Evolutionary conservation across 257 asterid species (phyloP).

Genomic region (Oldenlandia corymbosa): DNA sequence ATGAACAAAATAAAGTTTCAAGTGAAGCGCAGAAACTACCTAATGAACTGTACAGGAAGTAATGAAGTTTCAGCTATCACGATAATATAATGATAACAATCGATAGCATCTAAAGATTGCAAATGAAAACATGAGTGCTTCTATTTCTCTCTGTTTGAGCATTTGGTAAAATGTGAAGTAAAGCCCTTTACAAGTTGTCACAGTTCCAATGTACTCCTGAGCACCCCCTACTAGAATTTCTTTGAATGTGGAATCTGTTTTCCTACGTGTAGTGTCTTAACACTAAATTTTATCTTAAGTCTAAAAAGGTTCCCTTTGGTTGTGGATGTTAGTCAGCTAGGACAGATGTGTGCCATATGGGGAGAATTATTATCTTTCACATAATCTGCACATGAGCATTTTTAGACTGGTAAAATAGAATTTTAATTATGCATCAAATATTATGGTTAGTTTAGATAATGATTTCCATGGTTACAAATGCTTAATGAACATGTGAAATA

Average conservation of each 20-base stretch:
- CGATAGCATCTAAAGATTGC: no score
- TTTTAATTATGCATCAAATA: neutral
- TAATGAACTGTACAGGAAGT: no score
- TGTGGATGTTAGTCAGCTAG: neutral
- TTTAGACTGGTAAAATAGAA: neutral
- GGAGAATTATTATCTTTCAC: neutral
- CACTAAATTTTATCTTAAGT: neutral
- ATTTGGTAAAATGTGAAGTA: neutral
- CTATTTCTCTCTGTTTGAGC: no score
- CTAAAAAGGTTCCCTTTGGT: neutral
- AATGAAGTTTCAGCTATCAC: no score
- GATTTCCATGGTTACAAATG: neutral
- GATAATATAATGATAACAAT: no score
- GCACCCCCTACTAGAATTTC: neutral
- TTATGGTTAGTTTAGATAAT: slow-evolving; percentile 2
- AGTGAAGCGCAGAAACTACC: neutral
- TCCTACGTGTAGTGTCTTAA: neutral
- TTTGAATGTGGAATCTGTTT: neutral
- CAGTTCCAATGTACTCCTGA: neutral
- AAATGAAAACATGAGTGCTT: no score
- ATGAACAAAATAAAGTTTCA: neutral
- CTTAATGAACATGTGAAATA: neutral
- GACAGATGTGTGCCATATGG: neutral
- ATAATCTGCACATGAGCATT: neutral
- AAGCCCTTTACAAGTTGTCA: neutral